A percentile compares a stretch with the other conserved stretches of the same genome.
phyloP scores from a whole-genome alignment of 805 yeast genomes.

The Candida coquimbonensis region DNA sequence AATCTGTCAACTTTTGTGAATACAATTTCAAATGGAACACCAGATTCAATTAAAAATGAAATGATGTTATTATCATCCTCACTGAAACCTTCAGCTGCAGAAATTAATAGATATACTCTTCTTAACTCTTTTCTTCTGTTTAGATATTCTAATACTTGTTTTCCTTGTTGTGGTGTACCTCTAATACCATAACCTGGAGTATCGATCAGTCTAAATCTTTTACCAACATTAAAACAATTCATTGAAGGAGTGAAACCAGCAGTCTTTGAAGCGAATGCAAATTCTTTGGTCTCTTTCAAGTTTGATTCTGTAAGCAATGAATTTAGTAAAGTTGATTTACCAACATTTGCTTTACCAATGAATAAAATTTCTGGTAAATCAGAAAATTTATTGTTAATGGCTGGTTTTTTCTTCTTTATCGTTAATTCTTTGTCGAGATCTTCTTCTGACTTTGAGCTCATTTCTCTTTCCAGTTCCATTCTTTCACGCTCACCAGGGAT shows the following conservation, averaged over 20 bases:
- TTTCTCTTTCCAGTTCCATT: conserved; percentile 7
- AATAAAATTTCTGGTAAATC: conserved; percentile 68
- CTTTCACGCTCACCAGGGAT: conserved; percentile 50
- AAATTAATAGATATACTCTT: conserved; percentile 55
- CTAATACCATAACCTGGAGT: conserved; percentile 86
- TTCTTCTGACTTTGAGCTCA: conserved; percentile 8
- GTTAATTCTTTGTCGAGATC: conserved; percentile 9
- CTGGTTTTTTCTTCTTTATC: conserved; percentile 1
- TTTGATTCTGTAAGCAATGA: conserved; percentile 40
- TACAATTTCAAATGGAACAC: conserved; percentile 65
- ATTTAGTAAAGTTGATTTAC: conserved; percentile 75
- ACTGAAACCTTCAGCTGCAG: conserved; percentile 52
- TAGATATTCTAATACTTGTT: conserved; percentile 57
- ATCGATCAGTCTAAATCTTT: conserved; percentile 62
- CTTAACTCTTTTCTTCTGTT: conserved; percentile 44
- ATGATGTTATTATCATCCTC: conserved; percentile 50
- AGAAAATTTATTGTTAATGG: conserved; percentile 1
- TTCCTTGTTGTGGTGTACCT: conserved; percentile 64
- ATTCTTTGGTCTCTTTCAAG: conserved; percentile 21
- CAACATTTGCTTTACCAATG: conserved; percentile 80
- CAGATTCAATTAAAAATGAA: conserved; percentile 41
- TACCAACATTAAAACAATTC: conserved; percentile 65
- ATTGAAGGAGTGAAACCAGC: conserved; percentile 57
- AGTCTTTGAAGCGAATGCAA: conserved; percentile 48
- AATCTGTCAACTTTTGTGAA: conserved; percentile 72